Evolutionary conservation across 2,329 filamentous ascomycete genomes (phyloP).

Genomic region (Cylindrodendrum hubeiense): DNA sequence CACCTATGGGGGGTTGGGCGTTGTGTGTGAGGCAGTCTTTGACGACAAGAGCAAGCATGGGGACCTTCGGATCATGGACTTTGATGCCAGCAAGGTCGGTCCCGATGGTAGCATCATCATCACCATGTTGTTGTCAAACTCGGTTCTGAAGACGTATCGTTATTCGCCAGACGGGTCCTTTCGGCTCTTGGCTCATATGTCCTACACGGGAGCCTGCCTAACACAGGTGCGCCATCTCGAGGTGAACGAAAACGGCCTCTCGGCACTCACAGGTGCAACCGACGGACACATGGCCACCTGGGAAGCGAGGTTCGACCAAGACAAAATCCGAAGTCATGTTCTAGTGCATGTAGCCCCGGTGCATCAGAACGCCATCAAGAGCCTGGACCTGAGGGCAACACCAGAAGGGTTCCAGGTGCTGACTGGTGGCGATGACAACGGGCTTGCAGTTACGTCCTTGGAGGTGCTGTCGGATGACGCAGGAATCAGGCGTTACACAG

Average conservation of each 20-base stretch:
- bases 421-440: slow-evolving; percentile 91
- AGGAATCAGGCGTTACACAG: slow-evolving; percentile 36
- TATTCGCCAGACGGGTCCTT: slow-evolving; percentile 61
- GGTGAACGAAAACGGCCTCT: slow-evolving; percentile 43
- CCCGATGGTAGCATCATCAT: slow-evolving; percentile 64
- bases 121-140: slow-evolving; percentile 86
- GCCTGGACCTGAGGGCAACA: slow-evolving; percentile 59
- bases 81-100: slow-evolving; percentile 66
- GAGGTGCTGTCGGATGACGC: slow-evolving; percentile 28
- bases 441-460: slow-evolving; percentile 69
- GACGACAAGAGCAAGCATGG: slow-evolving; percentile 62
- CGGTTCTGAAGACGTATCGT: slow-evolving; percentile 73
- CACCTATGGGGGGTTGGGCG: slow-evolving; percentile 62
- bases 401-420: slow-evolving; percentile 63
- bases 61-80: slow-evolving; percentile 86
- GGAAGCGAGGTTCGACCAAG: slow-evolving; percentile 36
- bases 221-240: slow-evolving; percentile 70
- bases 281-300: slow-evolving; percentile 76
- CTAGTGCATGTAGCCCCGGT: slow-evolving; percentile 58
- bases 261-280: slow-evolving; percentile 78
- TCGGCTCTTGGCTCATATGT: slow-evolving; percentile 62
- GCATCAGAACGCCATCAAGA: slow-evolving; percentile 88
- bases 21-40: slow-evolving; percentile 68
- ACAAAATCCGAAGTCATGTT: slow-evolving; percentile 33
- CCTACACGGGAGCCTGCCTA: slow-evolving; percentile 80